Base-by-base conservation (phyloP, 495 filamentous ascomycete genomes). In the Eremomyces bilateralis region DNA sequence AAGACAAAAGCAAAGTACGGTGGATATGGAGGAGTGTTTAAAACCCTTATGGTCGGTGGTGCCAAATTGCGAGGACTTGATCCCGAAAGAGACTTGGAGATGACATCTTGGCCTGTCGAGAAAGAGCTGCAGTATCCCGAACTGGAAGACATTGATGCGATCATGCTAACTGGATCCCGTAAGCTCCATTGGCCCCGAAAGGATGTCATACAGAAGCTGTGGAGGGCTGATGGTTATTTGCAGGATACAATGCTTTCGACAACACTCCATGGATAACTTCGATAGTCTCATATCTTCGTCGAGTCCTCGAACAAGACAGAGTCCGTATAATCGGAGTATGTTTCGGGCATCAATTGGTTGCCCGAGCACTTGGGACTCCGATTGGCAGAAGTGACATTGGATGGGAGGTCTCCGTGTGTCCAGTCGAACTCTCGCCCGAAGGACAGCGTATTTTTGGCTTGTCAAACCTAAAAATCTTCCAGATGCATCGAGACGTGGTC, bases 401-500 rank as follows among this genome's bases (percentile, higher is more conserved):
- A 4, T 94, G 85, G 85, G 85, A 94, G 51, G 59, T 75, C 18
- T 68, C 73, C 31, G 83, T 90, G 0, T 67, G 63, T 6, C 62
- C 76, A 21, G 62, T 88, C 31, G 53, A 68, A 24, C 55, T 88
- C 53, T 84, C 76, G 2, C 49, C 60, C 15, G 65, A 64, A 44
- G 84, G 85, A 4, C 72, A 68, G 54, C 27, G 69, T 54, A 15
- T 27, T 5, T 19, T 33, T 30, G 33, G 32, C 21, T 31, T 11
- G 21, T 42, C 31, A 29, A 15, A 31, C 40, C 42, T 90, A 82
- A 64, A 62, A 24, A 65, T 92, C 33, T 73, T 82, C 44, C 82
- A 93, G 55, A 90, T 91, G 83, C 83, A 95, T 56, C 65, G 67
- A 29, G 84, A 93, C 47, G 67, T 78, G 20, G 75, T 85, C n/a